Percentiles rank a stretch among this genome's conserved stretches.
phyloP scores from a whole-genome alignment of 371 early-diverging fungal genomes.

The Entomophthora muscae region DNA sequence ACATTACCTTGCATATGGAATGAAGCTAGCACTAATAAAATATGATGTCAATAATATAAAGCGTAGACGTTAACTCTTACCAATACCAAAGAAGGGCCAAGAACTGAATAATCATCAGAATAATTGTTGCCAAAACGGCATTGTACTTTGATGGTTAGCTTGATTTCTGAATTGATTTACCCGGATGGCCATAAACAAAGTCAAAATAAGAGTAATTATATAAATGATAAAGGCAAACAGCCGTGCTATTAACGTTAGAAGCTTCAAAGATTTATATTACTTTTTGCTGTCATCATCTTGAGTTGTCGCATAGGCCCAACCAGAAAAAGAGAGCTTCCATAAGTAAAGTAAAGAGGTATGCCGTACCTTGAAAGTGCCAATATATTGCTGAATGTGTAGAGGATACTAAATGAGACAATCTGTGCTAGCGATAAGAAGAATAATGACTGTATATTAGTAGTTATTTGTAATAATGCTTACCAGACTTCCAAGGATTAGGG shows the following conservation, averaged over 20 bases:
- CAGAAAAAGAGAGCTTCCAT: neutral
- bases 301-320: neutral
- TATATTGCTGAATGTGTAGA: neutral
- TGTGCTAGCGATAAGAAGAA: neutral
- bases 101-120: neutral
- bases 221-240: constrained; percentile 2
- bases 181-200: neutral
- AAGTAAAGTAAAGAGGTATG: too few species aligned
- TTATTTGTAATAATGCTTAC: neutral
- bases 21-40: neutral
- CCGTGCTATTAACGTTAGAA: neutral
- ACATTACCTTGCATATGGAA: neutral
- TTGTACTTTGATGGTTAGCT: neutral
- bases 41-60: neutral
- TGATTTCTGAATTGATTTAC: neutral
- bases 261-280: neutral
- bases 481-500: neutral
- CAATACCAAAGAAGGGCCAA: neutral
- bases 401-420: neutral
- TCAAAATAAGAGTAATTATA: neutral
- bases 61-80: neutral
- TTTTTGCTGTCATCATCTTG: constrained; percentile 1
- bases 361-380: neutral
- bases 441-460: neutral
- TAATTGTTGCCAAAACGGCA: neutral